These are phyloP conservation scores for Priceomyces carsonii DNA, from an alignment of 805 yeast species.

Conservation along the genomic window DNA sequence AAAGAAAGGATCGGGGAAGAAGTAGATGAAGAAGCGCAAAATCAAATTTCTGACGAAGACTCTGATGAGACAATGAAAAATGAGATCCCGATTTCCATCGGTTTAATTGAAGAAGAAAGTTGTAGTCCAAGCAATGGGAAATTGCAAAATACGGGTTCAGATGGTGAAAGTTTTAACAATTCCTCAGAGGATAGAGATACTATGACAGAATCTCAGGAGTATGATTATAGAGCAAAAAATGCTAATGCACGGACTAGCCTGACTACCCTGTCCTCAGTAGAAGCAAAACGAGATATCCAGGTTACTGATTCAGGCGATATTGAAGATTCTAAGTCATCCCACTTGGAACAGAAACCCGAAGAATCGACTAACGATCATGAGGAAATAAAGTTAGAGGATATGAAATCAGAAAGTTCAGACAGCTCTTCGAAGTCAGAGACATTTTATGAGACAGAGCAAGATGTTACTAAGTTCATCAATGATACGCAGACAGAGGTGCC, in stretches of 20 bases:
- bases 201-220: too few species aligned
- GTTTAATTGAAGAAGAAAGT: too few species aligned
- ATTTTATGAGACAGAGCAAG: conserved; percentile 12
- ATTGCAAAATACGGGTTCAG: too few species aligned
- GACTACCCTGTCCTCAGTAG: background rate
- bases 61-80: background rate
- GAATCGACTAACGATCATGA: background rate
- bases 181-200: too few species aligned
- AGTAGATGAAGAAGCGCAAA: background rate
- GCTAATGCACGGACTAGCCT: too few species aligned
- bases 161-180: too few species aligned
- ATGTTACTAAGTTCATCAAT: conserved; percentile 16
- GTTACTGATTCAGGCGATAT: background rate
- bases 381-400: background rate
- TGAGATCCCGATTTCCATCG: too few species aligned
- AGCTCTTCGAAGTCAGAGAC: conserved; percentile 2
- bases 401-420: background rate
- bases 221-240: too few species aligned
- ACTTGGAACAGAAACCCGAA: background rate
- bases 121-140: too few species aligned
- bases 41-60: background rate
- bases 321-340: background rate
- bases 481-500: conserved; percentile 23
- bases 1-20: background rate
- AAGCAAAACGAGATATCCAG: background rate